phyloP scores from a whole-genome alignment of 176 grass and related monocot genomes.

The Carex scoparia region DNA sequence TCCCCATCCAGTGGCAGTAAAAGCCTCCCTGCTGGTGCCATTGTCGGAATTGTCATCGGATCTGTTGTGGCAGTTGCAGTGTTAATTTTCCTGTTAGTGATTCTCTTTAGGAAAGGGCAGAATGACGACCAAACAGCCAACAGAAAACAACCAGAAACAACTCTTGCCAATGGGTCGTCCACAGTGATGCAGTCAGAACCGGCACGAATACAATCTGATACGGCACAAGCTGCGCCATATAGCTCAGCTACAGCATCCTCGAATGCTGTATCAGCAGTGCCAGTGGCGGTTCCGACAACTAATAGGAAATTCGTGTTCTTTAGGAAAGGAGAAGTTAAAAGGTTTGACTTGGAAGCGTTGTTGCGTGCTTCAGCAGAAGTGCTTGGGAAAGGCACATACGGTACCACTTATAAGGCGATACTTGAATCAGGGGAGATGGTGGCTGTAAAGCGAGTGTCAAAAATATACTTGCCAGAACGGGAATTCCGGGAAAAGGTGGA shows the following conservation, averaged over 20 bases:
- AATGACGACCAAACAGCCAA: not conserved
- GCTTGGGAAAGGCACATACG: constrained; percentile 65
- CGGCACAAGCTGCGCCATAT: not conserved
- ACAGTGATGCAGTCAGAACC: not conserved
- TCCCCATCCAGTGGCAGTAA: not conserved
- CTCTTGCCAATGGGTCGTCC: not conserved
- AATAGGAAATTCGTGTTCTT: constrained; percentile 69
- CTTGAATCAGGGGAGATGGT: constrained; percentile 56
- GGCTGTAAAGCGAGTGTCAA: constrained; percentile 65
- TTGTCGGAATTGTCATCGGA: constrained; percentile 16
- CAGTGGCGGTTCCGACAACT: not conserved
- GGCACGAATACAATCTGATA: not conserved
- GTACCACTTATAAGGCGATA: constrained; percentile 73
- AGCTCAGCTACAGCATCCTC: not conserved
- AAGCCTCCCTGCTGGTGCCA: not conserved
- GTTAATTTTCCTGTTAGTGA: not conserved
- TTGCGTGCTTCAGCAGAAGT: constrained; percentile 77
- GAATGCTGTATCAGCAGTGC: not conserved
- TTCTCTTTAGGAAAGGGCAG: not conserved
- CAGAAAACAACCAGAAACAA: not conserved
- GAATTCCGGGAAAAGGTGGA: constrained; percentile 62
- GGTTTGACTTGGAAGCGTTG: constrained; percentile 66
- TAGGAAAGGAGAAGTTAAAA: constrained; percentile 18
- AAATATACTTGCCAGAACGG: constrained; percentile 44
- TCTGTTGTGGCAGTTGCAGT: not conserved